Conservation (phyloP, 306 rosid genomes). For the Abrus precatorius region DNA sequence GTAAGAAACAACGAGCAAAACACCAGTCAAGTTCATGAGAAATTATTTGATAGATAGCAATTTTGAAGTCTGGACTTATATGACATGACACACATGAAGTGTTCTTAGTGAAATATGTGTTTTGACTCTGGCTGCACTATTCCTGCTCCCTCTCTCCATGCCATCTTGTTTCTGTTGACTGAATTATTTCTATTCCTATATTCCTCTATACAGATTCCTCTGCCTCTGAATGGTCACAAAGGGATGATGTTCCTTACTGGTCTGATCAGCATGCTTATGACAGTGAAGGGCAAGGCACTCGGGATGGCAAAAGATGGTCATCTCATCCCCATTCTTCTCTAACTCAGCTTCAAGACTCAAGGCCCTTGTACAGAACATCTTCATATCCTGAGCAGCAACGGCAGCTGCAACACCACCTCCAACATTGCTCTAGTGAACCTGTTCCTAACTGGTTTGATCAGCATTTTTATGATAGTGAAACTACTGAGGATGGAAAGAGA, state of each 20-base stretch:
- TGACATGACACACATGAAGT: constrained; percentile 12
- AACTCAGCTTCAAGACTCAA: constrained; percentile 56
- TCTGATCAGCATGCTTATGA: constrained; percentile 51
- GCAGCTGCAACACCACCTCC: constrained; percentile 53
- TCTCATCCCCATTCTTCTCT: constrained; percentile 71
- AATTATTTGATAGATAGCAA: neutral
- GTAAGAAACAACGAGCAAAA: neutral
- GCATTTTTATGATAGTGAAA: constrained; percentile 54
- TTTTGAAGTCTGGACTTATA: constrained; percentile 18
- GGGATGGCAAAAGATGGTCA: constrained; percentile 62
- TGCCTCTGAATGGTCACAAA: constrained; percentile 64
- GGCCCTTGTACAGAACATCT: constrained; percentile 78
- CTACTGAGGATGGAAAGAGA: constrained; percentile 56
- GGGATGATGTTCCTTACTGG: constrained; percentile 60
- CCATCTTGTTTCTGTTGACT: constrained; percentile 28
- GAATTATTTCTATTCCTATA: constrained; percentile 25
- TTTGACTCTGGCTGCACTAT: constrained; percentile 6
- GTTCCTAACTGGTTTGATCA: constrained; percentile 65
- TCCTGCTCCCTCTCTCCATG: neutral
- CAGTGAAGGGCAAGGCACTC: constrained; percentile 51
- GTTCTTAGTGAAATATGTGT: constrained; percentile 17
- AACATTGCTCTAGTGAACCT: constrained; percentile 77
- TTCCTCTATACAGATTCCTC: constrained; percentile 55
- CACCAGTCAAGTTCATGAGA: neutral
- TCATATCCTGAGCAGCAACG: constrained; percentile 89